Base-by-base conservation (phyloP, 345 rosid species). In the Rhizophora apiculata region DNA sequence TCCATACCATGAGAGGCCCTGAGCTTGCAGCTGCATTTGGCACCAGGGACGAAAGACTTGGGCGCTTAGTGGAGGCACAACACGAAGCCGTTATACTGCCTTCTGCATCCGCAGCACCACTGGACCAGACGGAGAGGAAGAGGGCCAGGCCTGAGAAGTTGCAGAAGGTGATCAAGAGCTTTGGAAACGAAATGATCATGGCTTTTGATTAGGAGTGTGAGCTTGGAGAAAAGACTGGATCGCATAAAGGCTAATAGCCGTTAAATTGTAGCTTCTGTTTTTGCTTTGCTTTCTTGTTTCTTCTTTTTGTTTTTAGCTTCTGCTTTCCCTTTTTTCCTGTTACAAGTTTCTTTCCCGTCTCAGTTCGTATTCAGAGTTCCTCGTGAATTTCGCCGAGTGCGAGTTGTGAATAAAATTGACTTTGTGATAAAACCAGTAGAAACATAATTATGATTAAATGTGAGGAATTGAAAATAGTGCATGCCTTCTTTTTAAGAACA, bases 61-160 rank as follows among this genome's bases (percentile, higher is more conserved):
- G 64, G 68, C 54, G 31, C 66, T 39, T 90, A 60, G 22, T 83
- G 10, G 73, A 77, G 9, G 82, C 90, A 0, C 96, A 95, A 74
- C 70, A 60, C 7, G 92, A 91, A 63, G 83, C 84, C 6, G 85
- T 90, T 37, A 94, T 91, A 69, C 72, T 94, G 54, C 98, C 96
- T 19, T 66, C 86, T 0, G 70, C 95, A 7, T 20, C 78, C 0
- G 89, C 82, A 0, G 80, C 96, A 5, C 88, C 82, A 24, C 85
- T 87, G 7, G 80, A 66, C 51, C 54, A 66, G 60, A 11, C 6
- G 27, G 46, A 39, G 46, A 39, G 71, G 67, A 34, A 27, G 67
- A 52, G 0, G 66, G 55, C 20, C 74, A 68, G 39, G 27, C 27
- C n/a, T 29, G 22, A 55, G 46, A 64, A 26, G 72, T 46, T 58